Evolutionary conservation across 352 stramenopile genomes (phyloP).

Genomic region (Phytophthora tentaculata): DNA sequence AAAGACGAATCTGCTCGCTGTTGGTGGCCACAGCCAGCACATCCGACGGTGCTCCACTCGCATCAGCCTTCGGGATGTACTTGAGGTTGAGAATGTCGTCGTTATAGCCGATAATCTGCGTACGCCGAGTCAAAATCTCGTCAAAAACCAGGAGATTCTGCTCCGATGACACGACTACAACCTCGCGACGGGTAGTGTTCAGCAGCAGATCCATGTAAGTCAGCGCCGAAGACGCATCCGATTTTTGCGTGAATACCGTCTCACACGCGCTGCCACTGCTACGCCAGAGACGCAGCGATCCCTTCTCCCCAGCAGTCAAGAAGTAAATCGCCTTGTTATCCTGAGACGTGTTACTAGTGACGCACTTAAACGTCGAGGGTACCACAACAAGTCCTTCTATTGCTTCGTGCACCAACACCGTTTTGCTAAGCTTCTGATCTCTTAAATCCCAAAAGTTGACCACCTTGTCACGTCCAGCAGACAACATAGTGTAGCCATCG

Average conservation of each 20-base stretch:
- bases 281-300: conserved; percentile 84
- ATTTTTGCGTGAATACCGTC: conserved; percentile 53
- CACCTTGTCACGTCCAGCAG: conserved; percentile 93
- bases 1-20: conserved; percentile 94
- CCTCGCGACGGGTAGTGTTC: conserved; percentile 57
- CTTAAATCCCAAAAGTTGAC: conserved; percentile 92
- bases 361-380: conserved; percentile 63
- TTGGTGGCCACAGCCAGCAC: conserved; percentile 97
- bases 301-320: conserved; percentile 93
- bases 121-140: conserved; percentile 64
- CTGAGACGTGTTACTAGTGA: conserved; percentile 32
- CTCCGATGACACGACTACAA: conserved; percentile 82
- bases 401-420: conserved; percentile 94
- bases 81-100: conserved; percentile 98
- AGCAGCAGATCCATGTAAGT: conserved; percentile 66
- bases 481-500: conserved; percentile 88
- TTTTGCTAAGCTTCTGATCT: conserved; percentile 89
- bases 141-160: conserved; percentile 91
- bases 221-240: conserved; percentile 43
- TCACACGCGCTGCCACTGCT: conserved; percentile 44
- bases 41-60: conserved; percentile 50
- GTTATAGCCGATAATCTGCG: conserved; percentile 94
- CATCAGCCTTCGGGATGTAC: conserved; percentile 84
- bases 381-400: conserved; percentile 95
- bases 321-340: conserved; percentile 87